Percentiles rank a stretch among this genome's conserved stretches.
Conservation (phyloP, 1,284 basidiomycete species). For the Apiotrichum domesticum region DNA sequence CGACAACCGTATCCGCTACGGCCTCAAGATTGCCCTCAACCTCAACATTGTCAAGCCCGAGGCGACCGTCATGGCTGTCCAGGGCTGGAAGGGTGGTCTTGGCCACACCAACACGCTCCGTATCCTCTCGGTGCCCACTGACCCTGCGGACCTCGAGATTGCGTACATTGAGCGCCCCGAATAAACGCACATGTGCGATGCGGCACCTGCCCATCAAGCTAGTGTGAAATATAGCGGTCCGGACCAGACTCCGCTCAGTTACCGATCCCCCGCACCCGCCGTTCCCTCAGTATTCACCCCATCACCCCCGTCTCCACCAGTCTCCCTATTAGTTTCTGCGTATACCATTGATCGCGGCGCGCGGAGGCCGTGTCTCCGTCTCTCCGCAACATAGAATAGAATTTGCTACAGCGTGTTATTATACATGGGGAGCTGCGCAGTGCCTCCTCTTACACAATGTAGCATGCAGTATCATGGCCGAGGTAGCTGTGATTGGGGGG, state of each 20-base stretch:
- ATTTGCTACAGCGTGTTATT: background rate
- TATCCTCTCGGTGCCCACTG: conserved; percentile 65
- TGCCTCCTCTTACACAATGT: background rate
- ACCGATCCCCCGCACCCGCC: too few relatives aligned
- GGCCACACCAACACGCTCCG: conserved; percentile 61
- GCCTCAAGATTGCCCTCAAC: conserved; percentile 77
- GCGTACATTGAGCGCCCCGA: conserved; percentile 20
- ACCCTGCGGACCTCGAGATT: conserved; percentile 71
- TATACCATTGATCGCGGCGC: background rate
- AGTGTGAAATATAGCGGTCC: too few relatives aligned
- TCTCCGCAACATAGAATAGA: conserved; percentile 1
- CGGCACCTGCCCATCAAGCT: too few relatives aligned
- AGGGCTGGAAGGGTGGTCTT: conserved; percentile 97
- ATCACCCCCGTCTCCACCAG: background rate
- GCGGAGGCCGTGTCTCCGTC: too few relatives aligned
- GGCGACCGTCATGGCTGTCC: conserved; percentile 86
- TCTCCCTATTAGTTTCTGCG: background rate
- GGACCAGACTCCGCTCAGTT: too few relatives aligned
- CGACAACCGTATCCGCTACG: conserved; percentile 57
- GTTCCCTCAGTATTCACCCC: too few relatives aligned
- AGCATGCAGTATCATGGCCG: conserved; percentile 2
- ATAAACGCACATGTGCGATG: background rate
- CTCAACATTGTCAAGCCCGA: conserved; percentile 86
- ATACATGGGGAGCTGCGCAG: background rate
- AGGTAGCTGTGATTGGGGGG: too few relatives aligned